Evolutionary conservation across 2,329 filamentous ascomycete species (phyloP), one percentile per base, ranked within the genome.

Genomic region (Cladosporium sphaerospermum): DNA sequence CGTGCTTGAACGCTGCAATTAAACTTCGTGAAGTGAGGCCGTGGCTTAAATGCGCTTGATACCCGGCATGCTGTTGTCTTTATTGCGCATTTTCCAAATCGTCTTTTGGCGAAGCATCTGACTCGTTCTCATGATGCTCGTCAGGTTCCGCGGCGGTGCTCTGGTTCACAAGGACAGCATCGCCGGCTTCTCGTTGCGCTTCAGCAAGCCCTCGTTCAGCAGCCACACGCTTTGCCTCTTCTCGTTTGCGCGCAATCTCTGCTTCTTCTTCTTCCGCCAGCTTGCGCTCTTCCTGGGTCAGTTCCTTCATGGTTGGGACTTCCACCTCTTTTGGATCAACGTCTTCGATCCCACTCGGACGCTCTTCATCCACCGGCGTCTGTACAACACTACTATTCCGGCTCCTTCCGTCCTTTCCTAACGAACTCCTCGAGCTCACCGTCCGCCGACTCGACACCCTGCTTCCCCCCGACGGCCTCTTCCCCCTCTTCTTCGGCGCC

Each of bases 261-360:
- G 68, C 67, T 62, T 85, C 83, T 63, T 86, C 81, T 62, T 83
- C 71, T 33, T 69, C 60, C 45, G 72, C 75, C 0, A 77, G 65
- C 31, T 69, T 70, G 18, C 80, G 77, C 63, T 85, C 82, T 67
- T 85, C 80, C 33, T 71, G 72, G 60, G 78, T 76, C 10, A 85
- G 63, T 51, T 83, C 79, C 4, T 69, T 71, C 42, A 84, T 69
- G 2, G 78, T 77, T 0, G 78, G 73, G 2, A 73, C 67, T 39
- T 59, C 60, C 0, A 66, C 63, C 34, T 61, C 54, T 3, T 65
- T 60, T n/a, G 58, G 61, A 45, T 66, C 65, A 1, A 54, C 37
- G n/a, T 57, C 56, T 43, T 57, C 58, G 1, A 44, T 28, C n/a
- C 44, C 36, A 4, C 34, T 45, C 8, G 40, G 48, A 8, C 44